These are phyloP conservation scores for Aulographum hederae DNA, from an alignment of 2,329 filamentous ascomycete species.

Conservation along the genomic window DNA sequence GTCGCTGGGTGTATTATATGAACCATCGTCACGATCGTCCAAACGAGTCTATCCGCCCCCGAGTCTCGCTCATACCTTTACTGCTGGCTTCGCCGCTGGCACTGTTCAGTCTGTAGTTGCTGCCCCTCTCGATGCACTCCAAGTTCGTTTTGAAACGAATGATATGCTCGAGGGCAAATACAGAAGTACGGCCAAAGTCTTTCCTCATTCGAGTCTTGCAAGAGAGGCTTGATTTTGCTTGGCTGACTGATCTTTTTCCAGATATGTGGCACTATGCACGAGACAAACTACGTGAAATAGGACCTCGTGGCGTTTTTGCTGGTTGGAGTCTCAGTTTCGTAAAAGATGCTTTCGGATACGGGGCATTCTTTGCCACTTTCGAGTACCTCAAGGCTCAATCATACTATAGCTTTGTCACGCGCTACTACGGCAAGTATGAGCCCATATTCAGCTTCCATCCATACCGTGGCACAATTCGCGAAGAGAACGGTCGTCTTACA, in stretches of 20 bases:
- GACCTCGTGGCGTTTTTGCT: slow-evolving; percentile 52
- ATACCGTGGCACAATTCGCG: slow-evolving; percentile 5
- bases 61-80: slow-evolving; percentile 41
- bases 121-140: slow-evolving; percentile 58
- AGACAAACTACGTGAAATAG: slow-evolving; percentile 52
- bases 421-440: slow-evolving; percentile 45
- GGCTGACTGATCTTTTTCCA: slow-evolving; percentile 2
- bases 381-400: slow-evolving; percentile 60
- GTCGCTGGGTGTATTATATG: slow-evolving; percentile 45
- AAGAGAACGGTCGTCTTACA: slow-evolving; percentile 24
- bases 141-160: slow-evolving; percentile 49
- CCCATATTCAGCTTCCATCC: slow-evolving; percentile 16
- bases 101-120: slow-evolving; percentile 52
- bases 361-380: slow-evolving; percentile 57
- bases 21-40: slow-evolving; percentile 40
- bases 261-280: slow-evolving; percentile 53
- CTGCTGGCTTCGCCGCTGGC: slow-evolving; percentile 52
- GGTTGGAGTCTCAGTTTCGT: slow-evolving; percentile 51
- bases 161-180: slow-evolving; percentile 41
- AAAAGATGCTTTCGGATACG: slow-evolving; percentile 52
- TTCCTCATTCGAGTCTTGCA: not conserved
- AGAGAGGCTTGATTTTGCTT: not conserved
- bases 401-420: slow-evolving; percentile 52
- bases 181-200: slow-evolving; percentile 24
- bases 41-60: slow-evolving; percentile 56